A percentile compares a stretch with the other conserved stretches of the same genome.
Evolutionary conservation across 2,329 filamentous ascomycete species (phyloP).

Genomic region (Fusarium sororula): DNA sequence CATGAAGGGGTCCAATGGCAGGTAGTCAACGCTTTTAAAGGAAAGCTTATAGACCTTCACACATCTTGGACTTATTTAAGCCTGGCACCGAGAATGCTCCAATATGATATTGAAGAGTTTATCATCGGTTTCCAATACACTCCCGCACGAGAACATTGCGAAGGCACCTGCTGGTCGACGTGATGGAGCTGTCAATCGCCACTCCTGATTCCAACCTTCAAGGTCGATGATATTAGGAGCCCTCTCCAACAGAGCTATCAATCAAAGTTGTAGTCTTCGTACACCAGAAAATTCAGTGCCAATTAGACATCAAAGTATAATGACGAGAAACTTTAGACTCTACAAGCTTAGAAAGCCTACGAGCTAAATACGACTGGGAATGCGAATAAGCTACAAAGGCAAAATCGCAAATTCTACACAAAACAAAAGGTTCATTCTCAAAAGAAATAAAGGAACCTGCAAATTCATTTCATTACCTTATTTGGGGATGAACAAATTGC

Average conservation of each 20-base stretch:
- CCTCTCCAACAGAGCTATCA: not conserved
- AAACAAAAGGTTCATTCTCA: not conserved
- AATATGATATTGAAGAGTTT: not conserved
- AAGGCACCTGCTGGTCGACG: not conserved
- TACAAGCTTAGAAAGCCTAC: not conserved
- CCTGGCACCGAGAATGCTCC: not conserved
- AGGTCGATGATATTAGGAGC: not conserved
- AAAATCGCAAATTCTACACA: not conserved
- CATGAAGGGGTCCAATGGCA: not conserved
- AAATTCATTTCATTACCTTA: not conserved
- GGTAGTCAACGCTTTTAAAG: rapidly evolving
- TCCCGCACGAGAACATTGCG: not conserved
- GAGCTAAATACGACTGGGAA: not conserved
- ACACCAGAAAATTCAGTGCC: not conserved
- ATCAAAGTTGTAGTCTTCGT: not conserved
- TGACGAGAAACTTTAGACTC: not conserved
- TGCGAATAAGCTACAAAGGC: not conserved
- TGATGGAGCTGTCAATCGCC: not conserved
- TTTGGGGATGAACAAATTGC: not conserved
- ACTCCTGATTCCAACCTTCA: not conserved
- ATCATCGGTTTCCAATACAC: too few species aligned
- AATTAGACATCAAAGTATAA: not conserved
- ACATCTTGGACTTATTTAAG: not conserved
- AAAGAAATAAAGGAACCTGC: not conserved
- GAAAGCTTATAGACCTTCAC: not conserved